Evolutionary conservation across 495 filamentous ascomycete species (phyloP).

Genomic region (Tirmania nivea): DNA sequence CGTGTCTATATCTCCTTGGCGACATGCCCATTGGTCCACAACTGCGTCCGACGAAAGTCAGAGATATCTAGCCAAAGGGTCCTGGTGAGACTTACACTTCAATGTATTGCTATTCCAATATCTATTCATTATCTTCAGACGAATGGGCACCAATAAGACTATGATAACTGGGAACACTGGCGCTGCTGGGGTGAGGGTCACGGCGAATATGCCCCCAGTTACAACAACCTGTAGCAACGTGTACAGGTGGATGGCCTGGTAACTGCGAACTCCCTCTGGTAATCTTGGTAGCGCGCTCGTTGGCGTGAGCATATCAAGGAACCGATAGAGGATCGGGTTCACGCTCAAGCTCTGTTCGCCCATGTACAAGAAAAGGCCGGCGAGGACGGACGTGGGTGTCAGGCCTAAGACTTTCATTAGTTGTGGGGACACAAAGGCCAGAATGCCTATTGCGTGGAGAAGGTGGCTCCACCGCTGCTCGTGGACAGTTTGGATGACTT

Average conservation of each 20-base stretch:
- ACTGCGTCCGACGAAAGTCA: too few relatives aligned
- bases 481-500: slow-evolving; percentile 25
- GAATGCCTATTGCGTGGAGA: slow-evolving; percentile 38
- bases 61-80: too few relatives aligned
- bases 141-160: slow-evolving; percentile 40
- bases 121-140: slow-evolving; percentile 39
- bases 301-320: slow-evolving; percentile 42
- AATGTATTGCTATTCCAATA: slow-evolving; percentile 41
- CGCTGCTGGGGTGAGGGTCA: slow-evolving; percentile 42
- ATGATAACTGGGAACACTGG: slow-evolving; percentile 48
- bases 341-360: slow-evolving; percentile 47
- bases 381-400: slow-evolving; percentile 46
- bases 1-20: too few relatives aligned
- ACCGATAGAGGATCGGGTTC: slow-evolving; percentile 44
- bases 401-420: slow-evolving; percentile 44
- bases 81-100: slow-evolving; percentile 3
- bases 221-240: slow-evolving; percentile 38
- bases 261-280: slow-evolving; percentile 26
- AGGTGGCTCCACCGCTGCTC: slow-evolving; percentile 51
- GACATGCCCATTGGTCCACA: too few relatives aligned
- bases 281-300: slow-evolving; percentile 40
- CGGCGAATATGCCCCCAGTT: slow-evolving; percentile 38
- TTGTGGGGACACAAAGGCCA: slow-evolving; percentile 41
- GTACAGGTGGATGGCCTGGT: slow-evolving; percentile 39
- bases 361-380: slow-evolving; percentile 53